Evolutionary conservation across 2,329 filamentous ascomycete genomes (phyloP).

Genomic region (Emergomyces orientalis): DNA sequence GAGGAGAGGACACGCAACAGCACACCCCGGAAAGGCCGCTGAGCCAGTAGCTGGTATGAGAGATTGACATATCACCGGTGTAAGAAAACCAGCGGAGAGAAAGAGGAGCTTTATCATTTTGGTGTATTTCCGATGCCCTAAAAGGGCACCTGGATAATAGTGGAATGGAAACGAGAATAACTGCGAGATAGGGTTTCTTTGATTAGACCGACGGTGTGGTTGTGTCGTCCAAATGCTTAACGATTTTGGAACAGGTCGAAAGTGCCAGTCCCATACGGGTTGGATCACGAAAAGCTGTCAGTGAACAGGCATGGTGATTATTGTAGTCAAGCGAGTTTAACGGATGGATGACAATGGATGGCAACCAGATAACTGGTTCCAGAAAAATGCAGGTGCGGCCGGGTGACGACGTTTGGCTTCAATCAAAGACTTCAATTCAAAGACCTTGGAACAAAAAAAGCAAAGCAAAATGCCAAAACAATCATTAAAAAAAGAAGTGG

Average conservation of each 20-base stretch:
- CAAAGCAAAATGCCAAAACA: background rate
- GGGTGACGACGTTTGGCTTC: background rate
- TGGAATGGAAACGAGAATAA: background rate
- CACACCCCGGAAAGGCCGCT: conserved; percentile 53
- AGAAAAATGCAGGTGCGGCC: background rate
- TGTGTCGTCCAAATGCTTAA: background rate
- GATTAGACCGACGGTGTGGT: background rate
- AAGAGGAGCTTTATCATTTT: conserved; percentile 13
- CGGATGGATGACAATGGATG: background rate
- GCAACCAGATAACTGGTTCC: background rate
- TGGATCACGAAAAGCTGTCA: background rate
- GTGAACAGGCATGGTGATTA: background rate
- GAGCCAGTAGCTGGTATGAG: conserved; percentile 32
- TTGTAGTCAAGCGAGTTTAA: background rate
- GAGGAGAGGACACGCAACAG: conserved; percentile 49
- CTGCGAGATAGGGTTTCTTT: background rate
- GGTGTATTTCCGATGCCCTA: background rate
- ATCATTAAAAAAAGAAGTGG: no score
- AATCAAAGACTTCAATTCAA: background rate
- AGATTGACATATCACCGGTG: conserved; percentile 19
- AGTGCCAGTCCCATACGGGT: background rate
- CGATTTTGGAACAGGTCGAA: background rate
- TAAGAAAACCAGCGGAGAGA: conserved; percentile 19
- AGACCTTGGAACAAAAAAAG: background rate
- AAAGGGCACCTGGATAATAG: background rate